phyloP scores from a whole-genome alignment of 352 stramenopile genomes.

The Hyphochytrium catenoides region DNA sequence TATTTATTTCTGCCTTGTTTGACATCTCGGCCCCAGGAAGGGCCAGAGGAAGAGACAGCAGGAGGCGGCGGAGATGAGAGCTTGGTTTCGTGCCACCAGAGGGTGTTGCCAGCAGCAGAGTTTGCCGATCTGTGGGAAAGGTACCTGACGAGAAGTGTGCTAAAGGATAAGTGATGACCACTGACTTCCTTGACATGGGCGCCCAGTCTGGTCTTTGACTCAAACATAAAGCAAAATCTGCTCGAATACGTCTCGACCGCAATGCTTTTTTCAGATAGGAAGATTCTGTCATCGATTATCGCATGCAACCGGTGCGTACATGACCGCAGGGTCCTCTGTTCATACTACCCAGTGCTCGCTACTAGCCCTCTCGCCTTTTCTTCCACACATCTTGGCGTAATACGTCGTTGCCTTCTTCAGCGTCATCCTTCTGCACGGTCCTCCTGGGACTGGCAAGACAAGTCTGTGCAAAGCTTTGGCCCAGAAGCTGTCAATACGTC shows the following conservation, averaged over 20 bases:
- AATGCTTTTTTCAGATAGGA: conserved; percentile 59
- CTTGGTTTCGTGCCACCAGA: conserved; percentile 44
- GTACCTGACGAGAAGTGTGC: no score
- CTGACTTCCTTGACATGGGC: no score
- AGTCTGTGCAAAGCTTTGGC: conserved; percentile 70
- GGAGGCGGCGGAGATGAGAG: conserved; percentile 38
- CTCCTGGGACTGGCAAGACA: conserved; percentile 75
- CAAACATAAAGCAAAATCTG: conserved; percentile 38
- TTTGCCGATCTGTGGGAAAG: conserved; percentile 51
- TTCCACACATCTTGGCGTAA: not conserved
- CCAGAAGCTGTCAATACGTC: conserved; percentile 70
- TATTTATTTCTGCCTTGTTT: not conserved
- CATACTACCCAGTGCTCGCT: not conserved
- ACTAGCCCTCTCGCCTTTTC: not conserved
- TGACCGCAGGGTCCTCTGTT: not conserved
- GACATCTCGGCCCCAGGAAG: conserved; percentile 17
- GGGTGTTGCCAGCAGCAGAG: conserved; percentile 26
- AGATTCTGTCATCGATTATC: conserved; percentile 63
- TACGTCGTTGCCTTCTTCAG: conserved; percentile 6
- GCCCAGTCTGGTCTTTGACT: conserved; percentile 67
- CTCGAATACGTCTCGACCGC: conserved; percentile 65
- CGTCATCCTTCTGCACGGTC: conserved; percentile 68
- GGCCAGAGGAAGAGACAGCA: conserved; percentile 29
- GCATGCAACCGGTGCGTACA: conserved; percentile 50
- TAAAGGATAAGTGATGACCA: no score